Evolutionary conservation across 2,329 filamentous ascomycete species (phyloP).

Genomic region (Ophiostoma ulmi): DNA sequence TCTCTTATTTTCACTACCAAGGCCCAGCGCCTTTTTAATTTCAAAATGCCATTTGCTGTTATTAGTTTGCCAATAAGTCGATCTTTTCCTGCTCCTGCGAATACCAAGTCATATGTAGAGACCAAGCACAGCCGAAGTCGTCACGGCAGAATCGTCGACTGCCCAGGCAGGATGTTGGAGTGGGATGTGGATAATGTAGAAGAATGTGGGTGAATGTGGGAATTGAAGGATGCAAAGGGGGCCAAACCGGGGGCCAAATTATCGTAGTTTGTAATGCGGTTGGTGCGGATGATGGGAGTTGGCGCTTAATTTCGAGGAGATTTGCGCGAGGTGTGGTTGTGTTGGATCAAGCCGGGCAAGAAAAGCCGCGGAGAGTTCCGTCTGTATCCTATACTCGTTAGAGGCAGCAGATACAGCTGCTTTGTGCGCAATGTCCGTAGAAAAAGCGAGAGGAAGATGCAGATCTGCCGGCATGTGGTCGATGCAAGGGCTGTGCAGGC

Average conservation of each 20-base stretch:
- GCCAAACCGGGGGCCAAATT: slow-evolving; percentile 6
- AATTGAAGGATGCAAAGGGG: neutral
- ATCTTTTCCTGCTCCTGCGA: neutral
- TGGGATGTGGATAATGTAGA: neutral
- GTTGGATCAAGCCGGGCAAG: no score
- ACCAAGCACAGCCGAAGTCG: neutral
- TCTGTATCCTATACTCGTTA: no score
- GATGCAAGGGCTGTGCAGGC: neutral
- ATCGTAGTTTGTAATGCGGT: neutral
- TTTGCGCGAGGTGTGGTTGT: neutral
- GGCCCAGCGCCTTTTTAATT: neutral
- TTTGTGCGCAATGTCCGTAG: neutral
- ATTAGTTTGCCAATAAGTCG: neutral
- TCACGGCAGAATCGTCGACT: neutral
- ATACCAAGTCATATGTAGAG: neutral
- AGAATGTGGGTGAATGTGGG: neutral
- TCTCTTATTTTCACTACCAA: neutral
- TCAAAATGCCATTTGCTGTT: neutral
- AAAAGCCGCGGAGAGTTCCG: neutral
- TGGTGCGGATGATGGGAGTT: neutral
- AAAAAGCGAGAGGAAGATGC: neutral
- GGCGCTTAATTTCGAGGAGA: neutral
- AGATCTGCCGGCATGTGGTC: neutral
- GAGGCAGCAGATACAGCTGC: no score
- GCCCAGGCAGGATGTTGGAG: neutral